Conservation (phyloP, 495 filamentous ascomycete genomes). For the Aspergillus indologenus region DNA sequence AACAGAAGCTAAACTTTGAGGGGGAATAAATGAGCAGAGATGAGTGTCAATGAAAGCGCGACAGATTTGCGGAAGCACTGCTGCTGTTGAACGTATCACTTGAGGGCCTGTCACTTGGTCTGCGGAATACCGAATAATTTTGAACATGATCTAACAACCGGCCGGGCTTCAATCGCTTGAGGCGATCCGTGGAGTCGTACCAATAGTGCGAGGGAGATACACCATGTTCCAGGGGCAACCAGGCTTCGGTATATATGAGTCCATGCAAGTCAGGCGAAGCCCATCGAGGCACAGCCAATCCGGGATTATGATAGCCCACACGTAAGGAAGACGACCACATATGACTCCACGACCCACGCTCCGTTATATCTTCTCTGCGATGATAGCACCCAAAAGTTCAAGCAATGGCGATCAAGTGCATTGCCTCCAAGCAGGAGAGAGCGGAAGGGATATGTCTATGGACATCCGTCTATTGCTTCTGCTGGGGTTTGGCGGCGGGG, state of each 20-base stretch:
- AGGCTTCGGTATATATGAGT: too few relatives aligned
- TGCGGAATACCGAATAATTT: neutral
- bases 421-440: neutral
- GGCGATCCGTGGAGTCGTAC: too few relatives aligned
- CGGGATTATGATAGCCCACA: neutral
- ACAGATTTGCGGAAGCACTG: neutral
- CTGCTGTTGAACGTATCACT: neutral
- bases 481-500: constrained; percentile 47
- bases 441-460: neutral
- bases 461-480: constrained; percentile 21
- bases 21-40: neutral
- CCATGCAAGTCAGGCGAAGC: too few relatives aligned
- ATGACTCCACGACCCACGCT: neutral
- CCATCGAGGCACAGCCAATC: neutral
- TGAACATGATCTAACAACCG: neutral
- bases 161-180: too few relatives aligned
- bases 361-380: neutral
- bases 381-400: too few relatives aligned
- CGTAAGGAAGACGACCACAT: neutral
- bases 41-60: neutral
- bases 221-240: too few relatives aligned
- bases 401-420: neutral
- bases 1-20: neutral
- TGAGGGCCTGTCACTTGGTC: neutral
- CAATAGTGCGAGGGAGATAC: too few relatives aligned